phyloP scores from a whole-genome alignment of 1,284 basidiomycete species.

The Entoloma clypeatum region DNA sequence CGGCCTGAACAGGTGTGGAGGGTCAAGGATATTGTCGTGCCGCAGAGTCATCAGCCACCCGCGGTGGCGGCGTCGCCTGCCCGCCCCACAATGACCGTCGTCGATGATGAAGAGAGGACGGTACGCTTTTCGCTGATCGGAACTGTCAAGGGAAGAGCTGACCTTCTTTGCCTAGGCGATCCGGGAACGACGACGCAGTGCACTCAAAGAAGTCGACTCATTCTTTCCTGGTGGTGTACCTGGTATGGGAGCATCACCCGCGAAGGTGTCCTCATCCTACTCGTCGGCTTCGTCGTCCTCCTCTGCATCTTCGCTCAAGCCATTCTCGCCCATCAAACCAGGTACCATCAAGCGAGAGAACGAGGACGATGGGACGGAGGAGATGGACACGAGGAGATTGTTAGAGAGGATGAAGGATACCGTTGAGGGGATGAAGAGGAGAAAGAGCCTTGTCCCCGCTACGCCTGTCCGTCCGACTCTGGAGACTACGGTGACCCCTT shows the following conservation, averaged over 20 bases:
- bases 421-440: constrained; percentile 55
- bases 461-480: constrained; percentile 14
- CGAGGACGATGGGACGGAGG: constrained; percentile 23
- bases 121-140: constrained; percentile 23
- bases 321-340: constrained; percentile 8
- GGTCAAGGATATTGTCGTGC: constrained; percentile 50
- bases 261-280: constrained; percentile 18
- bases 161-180: constrained; percentile 42
- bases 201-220: constrained; percentile 45
- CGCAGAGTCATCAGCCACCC: constrained; percentile 18
- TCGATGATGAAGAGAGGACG: constrained; percentile 47
- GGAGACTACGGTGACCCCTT: constrained; percentile 11
- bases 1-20: constrained; percentile 47
- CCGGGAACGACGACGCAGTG: constrained; percentile 54
- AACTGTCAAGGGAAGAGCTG: background rate
- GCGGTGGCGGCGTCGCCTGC: constrained; percentile 6
- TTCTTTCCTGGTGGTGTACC: constrained; percentile 53
- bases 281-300: constrained; percentile 7
- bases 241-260: constrained; percentile 36
- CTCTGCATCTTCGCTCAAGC: background rate
- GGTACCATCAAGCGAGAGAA: constrained; percentile 7
- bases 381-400: constrained; percentile 47
- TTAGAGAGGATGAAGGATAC: constrained; percentile 61
- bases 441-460: constrained; percentile 38
- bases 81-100: constrained; percentile 10